A percentile compares a stretch with the other conserved stretches of the same genome.
Evolutionary conservation across 305 asterid species (phyloP).

Genomic region (Salvia sclarea): DNA sequence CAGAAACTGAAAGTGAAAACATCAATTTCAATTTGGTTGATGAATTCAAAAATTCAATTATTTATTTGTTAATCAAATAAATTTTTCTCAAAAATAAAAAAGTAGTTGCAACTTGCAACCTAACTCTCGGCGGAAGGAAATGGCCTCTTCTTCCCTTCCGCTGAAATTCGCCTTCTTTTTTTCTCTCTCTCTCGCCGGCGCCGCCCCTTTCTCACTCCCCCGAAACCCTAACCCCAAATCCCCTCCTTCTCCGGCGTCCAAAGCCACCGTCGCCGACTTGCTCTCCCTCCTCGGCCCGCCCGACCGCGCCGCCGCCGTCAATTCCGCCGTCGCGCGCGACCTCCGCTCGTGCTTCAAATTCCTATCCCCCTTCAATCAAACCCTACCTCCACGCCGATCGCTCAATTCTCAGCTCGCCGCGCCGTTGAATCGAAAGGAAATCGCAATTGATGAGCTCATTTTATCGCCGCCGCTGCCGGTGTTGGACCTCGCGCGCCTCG

Average conservation of each 20-base stretch:
- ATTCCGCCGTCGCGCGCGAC: constrained; percentile 48
- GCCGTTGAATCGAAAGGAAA: constrained; percentile 17
- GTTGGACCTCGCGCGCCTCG: constrained; percentile 79
- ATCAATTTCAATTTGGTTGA: too few relatives aligned
- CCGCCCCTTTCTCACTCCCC: constrained; percentile 31
- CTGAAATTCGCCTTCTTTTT: constrained; percentile 55
- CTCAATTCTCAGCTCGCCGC: constrained; percentile 28
- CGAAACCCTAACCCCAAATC: constrained; percentile 28
- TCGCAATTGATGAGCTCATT: constrained; percentile 48
- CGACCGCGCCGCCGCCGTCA: constrained; percentile 57
- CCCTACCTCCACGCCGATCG: constrained; percentile 35
- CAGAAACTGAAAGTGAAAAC: too few relatives aligned
- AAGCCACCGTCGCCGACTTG: constrained; percentile 70
- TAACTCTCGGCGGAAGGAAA: too few relatives aligned
- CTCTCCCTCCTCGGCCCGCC: constrained; percentile 71
- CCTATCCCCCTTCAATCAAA: constrained; percentile 56
- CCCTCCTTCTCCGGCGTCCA: constrained; percentile 31
- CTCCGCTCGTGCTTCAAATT: constrained; percentile 70
- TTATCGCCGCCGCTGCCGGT: constrained; percentile 75
- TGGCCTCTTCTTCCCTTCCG: constrained; percentile 50
- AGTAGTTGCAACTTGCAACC: not conserved
- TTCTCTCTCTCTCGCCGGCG: constrained; percentile 62
- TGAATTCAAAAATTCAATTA: too few relatives aligned
- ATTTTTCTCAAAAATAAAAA: too few relatives aligned
- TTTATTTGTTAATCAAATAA: too few relatives aligned